Evolutionary conservation across 805 yeast species (phyloP).

Genomic region (Candida tibetensis): DNA sequence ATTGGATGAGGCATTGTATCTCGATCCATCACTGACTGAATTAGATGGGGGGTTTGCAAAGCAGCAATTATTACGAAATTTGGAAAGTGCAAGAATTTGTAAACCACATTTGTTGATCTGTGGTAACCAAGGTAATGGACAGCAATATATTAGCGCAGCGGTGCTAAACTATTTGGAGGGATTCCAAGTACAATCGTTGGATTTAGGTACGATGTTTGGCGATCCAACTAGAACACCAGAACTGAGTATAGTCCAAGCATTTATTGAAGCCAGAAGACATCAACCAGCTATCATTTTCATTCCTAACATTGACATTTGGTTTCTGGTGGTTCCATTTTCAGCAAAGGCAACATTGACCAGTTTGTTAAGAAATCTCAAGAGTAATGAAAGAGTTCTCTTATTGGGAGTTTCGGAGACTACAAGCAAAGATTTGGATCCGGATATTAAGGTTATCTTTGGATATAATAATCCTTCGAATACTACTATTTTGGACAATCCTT

Average conservation of each 20-base stretch:
- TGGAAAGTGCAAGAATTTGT: slow-evolving; percentile 62
- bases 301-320: slow-evolving; percentile 81
- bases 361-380: slow-evolving; percentile 61
- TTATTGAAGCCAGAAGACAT: slow-evolving; percentile 84
- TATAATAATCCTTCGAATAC: slow-evolving; percentile 44
- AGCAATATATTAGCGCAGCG: slow-evolving; percentile 80
- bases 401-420: slow-evolving; percentile 66
- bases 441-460: slow-evolving; percentile 57
- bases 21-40: slow-evolving; percentile 55
- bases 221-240: slow-evolving; percentile 83
- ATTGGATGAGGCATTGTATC: slow-evolving; percentile 67
- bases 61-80: slow-evolving; percentile 55
- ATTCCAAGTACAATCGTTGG: slow-evolving; percentile 82
- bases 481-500: slow-evolving; percentile 45
- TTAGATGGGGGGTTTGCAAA: slow-evolving; percentile 64
- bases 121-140: slow-evolving; percentile 82
- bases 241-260: slow-evolving; percentile 75
- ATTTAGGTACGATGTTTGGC: slow-evolving; percentile 69
- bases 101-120: slow-evolving; percentile 76
- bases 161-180: slow-evolving; percentile 82
- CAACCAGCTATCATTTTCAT: slow-evolving; percentile 83
- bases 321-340: slow-evolving; percentile 59
- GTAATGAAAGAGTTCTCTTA: slow-evolving; percentile 71
- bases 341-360: slow-evolving; percentile 72
- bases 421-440: slow-evolving; percentile 40